Conservation (phyloP, 1,284 basidiomycete species). For the Amylostereum chailletii region DNA sequence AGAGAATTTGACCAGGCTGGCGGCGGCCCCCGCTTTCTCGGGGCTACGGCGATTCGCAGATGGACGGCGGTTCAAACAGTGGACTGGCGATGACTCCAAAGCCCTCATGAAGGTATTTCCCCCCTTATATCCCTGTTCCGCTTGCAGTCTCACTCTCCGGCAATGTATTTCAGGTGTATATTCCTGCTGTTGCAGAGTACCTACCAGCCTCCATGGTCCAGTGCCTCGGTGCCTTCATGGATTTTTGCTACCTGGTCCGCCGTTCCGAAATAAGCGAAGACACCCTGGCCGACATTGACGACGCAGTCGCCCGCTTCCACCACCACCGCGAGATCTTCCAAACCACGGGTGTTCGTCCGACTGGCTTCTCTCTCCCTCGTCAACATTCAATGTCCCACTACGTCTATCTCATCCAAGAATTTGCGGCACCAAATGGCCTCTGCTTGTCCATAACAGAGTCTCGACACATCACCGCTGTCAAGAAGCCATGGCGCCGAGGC, state of each 20-base stretch:
- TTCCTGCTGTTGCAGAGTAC: slow-evolving; percentile 12
- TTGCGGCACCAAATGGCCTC: slow-evolving; percentile 17
- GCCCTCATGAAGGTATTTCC: slow-evolving; percentile 4
- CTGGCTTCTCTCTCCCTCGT: slow-evolving; percentile 13
- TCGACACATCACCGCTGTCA: slow-evolving; percentile 18
- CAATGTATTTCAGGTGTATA: slow-evolving; percentile 14
- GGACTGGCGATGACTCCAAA: slow-evolving; percentile 14
- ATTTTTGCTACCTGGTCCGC: slow-evolving; percentile 16
- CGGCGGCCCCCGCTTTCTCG: slow-evolving; percentile 5
- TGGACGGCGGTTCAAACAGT: slow-evolving; percentile 12
- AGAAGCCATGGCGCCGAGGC: slow-evolving; percentile 16
- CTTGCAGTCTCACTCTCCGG: neutral
- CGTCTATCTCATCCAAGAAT: slow-evolving; percentile 6
- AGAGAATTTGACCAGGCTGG: neutral
- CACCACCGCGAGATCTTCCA: slow-evolving; percentile 10
- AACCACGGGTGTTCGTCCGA: slow-evolving; percentile 7
- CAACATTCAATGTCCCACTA: slow-evolving; percentile 17
- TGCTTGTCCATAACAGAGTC: slow-evolving; percentile 19
- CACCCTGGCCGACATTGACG: slow-evolving; percentile 2
- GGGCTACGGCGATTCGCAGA: slow-evolving; percentile 11
- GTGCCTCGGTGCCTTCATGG: slow-evolving; percentile 9
- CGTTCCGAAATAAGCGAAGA: neutral
- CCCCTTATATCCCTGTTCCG: neutral
- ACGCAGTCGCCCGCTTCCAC: slow-evolving; percentile 7
- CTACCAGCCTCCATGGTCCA: slow-evolving; percentile 12